Evolutionary conservation across 768 basidiomycete genomes (phyloP).

Genomic region (Mycena olivaceomarginata): DNA sequence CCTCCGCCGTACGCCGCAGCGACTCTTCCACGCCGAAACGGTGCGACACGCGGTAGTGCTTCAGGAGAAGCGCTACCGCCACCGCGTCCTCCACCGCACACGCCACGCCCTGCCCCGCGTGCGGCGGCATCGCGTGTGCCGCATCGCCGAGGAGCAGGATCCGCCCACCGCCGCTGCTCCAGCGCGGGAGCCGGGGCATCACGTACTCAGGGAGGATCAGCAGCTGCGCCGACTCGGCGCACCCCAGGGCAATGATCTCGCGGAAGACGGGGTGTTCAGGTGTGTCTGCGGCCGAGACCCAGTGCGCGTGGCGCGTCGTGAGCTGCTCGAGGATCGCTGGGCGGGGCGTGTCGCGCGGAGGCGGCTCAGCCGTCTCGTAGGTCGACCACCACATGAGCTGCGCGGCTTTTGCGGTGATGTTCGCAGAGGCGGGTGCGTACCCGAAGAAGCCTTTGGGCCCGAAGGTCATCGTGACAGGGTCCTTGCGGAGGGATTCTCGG

Average conservation of each 20-base stretch:
- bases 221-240: conserved; percentile 43
- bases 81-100: conserved; percentile 64
- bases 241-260: conserved; percentile 54
- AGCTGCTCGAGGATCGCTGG: conserved; percentile 53
- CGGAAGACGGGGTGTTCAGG: conserved; percentile 47
- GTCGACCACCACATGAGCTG: conserved; percentile 65
- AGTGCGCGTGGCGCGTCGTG: conserved; percentile 53
- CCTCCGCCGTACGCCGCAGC: conserved; percentile 48
- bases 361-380: conserved; percentile 55
- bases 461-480: conserved; percentile 61
- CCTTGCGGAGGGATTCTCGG: conserved; percentile 50
- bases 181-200: conserved; percentile 58
- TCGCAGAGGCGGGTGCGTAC: conserved; percentile 47
- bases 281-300: conserved; percentile 60
- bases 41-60: conserved; percentile 52
- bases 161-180: conserved; percentile 56
- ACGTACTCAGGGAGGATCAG: conserved; percentile 62
- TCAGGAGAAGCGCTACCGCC: conserved; percentile 57
- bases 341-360: conserved; percentile 49
- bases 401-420: conserved; percentile 17
- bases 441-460: conserved; percentile 62
- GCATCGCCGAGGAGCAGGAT: conserved; percentile 66
- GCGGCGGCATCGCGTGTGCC: conserved; percentile 66
- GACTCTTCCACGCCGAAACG: conserved; percentile 41
- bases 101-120: conserved; percentile 63